Evolutionary conservation across 257 asterid genomes (phyloP), one percentile per base, ranked within the genome.

Genomic region (Nicotiana benthamiana): DNA sequence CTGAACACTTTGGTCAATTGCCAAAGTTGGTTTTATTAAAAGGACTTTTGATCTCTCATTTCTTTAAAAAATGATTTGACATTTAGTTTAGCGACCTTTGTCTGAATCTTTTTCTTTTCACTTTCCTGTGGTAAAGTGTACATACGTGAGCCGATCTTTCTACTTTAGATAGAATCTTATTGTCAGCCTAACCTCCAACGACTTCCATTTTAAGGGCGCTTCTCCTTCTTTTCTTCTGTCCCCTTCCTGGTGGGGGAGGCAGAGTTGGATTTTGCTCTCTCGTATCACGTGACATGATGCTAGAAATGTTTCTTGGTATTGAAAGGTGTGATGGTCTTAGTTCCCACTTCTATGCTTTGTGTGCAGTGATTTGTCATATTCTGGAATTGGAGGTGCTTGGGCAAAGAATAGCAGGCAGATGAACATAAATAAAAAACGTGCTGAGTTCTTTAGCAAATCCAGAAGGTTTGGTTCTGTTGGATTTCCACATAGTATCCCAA

Each of bases 391-490:
- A 86, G 83, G 86, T 84, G 79, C 86, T 59, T 83, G 87, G 87
- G 22, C 77, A 30, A 60, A 87, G 81, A 88, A 85, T 62, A 74
- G 85, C 79, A 80, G 20, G 80, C 86, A 85, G 80, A 77, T 75
- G 74, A 82, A 79, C 62, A 77, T 59, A 85, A 84, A 70, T 26
- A 81, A 34, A 75, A 90, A 86, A 82, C 92, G 88, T 48, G 86
- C 96, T 62, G 97, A 94, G 80, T 94, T 94, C 89, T 83, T 89
- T 63, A 87, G 93, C 61, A 87, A 91, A 86, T 83, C 93, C 34
- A 82, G 90, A 78, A 79, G 83, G 82, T 76, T 22, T 61, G 83
- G 86, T 40, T 63, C 86, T 66, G 87, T 72, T 63, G 90, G 90
- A 83, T 63, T 82, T 77, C 65, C 85, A 43, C 80, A 88, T 93